A percentile compares a stretch with the other conserved stretches of the same genome.
Conservation (phyloP, 257 asterid species). For the Galeopsis tetrahit region DNA sequence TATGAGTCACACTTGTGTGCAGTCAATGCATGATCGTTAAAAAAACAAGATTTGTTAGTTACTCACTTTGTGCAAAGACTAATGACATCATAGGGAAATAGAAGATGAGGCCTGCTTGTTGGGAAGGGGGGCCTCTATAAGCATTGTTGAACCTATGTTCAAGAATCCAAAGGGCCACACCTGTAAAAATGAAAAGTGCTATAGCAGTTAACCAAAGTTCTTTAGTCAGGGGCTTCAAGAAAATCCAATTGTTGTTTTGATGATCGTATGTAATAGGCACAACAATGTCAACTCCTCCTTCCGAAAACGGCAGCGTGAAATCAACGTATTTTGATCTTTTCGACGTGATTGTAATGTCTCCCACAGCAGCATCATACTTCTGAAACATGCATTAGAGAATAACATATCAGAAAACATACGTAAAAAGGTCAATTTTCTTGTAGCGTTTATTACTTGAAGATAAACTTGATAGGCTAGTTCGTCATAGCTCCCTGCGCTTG, state of each 20-base stretch:
- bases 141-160: constrained; percentile 50
- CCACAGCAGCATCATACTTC: constrained; percentile 52
- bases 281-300: constrained; percentile 43
- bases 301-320: constrained; percentile 49
- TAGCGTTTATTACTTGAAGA: constrained; percentile 30
- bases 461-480: constrained; percentile 36
- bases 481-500: constrained; percentile 34
- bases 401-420: neutral
- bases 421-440: no score
- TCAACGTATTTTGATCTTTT: constrained; percentile 50
- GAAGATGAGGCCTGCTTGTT: constrained; percentile 49
- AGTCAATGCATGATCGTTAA: neutral
- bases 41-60: no score
- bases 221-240: constrained; percentile 46
- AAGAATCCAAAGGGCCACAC: constrained; percentile 50
- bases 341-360: constrained; percentile 51
- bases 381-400: constrained; percentile 28
- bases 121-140: constrained; percentile 46
- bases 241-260: constrained; percentile 43
- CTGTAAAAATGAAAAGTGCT: constrained; percentile 41
- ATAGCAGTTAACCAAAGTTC: constrained; percentile 48
- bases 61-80: constrained; percentile 51
- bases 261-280: constrained; percentile 40
- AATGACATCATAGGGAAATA: constrained; percentile 52
- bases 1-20: neutral